These are phyloP conservation scores for Aspergillus tubingensis DNA, from an alignment of 2,329 filamentous ascomycete genomes.

Conservation along the genomic window DNA sequence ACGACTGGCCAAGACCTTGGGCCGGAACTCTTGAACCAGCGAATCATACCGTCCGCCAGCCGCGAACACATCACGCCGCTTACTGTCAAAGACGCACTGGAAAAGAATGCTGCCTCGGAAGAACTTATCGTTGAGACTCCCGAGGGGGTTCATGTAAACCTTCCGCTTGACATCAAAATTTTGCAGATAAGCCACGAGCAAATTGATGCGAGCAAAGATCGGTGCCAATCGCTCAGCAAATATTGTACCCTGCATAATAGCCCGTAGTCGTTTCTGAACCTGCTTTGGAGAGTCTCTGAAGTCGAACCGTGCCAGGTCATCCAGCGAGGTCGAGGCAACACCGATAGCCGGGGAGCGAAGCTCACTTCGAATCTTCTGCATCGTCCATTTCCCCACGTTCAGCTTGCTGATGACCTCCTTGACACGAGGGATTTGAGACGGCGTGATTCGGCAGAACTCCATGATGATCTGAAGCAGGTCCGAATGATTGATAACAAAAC, in stretches of 20 bases:
- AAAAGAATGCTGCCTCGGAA: constrained; percentile 85
- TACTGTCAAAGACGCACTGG: constrained; percentile 85
- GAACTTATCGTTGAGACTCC: constrained; percentile 88
- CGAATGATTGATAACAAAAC: constrained; percentile 87
- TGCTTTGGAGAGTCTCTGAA: constrained; percentile 75
- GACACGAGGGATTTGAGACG: constrained; percentile 66
- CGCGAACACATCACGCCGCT: constrained; percentile 78
- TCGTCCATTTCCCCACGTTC: constrained; percentile 77
- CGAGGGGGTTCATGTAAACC: constrained; percentile 80
- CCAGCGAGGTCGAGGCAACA: constrained; percentile 83
- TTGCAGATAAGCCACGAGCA: constrained; percentile 75
- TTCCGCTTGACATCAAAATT: constrained; percentile 74
- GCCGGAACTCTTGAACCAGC: constrained; percentile 79
- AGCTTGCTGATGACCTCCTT: constrained; percentile 85
- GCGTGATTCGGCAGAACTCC: constrained; percentile 79
- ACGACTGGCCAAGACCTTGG: constrained; percentile 63
- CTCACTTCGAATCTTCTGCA: constrained; percentile 80
- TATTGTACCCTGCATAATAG: constrained; percentile 57
- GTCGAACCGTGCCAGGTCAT: constrained; percentile 87
- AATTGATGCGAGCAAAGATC: constrained; percentile 74
- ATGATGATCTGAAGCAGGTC: constrained; percentile 85
- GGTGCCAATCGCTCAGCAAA: constrained; percentile 54
- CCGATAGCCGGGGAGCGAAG: constrained; percentile 79
- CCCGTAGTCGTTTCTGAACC: constrained; percentile 64
- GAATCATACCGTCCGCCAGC: constrained; percentile 92